phyloP scores from a whole-genome alignment of 2,329 filamentous ascomycete genomes.

The Phoma herbarum region DNA sequence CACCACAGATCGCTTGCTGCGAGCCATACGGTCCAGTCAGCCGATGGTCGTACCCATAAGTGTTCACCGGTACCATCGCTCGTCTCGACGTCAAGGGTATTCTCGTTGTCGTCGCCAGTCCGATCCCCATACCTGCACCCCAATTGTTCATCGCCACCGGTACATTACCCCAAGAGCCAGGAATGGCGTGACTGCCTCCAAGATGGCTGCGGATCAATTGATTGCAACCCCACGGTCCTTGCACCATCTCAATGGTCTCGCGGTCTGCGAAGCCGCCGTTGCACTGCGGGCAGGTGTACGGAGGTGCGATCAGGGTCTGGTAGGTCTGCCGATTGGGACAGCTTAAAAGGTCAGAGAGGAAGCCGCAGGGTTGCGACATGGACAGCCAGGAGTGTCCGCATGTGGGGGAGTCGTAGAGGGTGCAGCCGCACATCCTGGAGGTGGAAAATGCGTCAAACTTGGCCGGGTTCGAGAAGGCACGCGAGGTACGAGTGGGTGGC shows the following conservation, averaged over 20 bases:
- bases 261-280: slow-evolving; percentile 39
- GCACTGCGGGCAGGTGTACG: slow-evolving; percentile 41
- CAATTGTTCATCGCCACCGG: slow-evolving; percentile 26
- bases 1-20: slow-evolving; percentile 15
- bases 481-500: neutral
- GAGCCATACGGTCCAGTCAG: slow-evolving; percentile 31
- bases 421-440: slow-evolving; percentile 57
- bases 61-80: slow-evolving; percentile 24
- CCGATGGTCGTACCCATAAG: slow-evolving; percentile 31
- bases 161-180: slow-evolving; percentile 39
- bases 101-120: slow-evolving; percentile 18
- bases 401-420: slow-evolving; percentile 55
- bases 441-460: neutral
- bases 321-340: slow-evolving; percentile 51
- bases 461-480: too few species aligned
- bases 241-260: slow-evolving; percentile 45
- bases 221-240: slow-evolving; percentile 45
- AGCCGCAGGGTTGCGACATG: slow-evolving; percentile 56
- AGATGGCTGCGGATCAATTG: slow-evolving; percentile 41
- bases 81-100: slow-evolving; percentile 9
- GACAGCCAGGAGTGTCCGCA: slow-evolving; percentile 61
- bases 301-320: slow-evolving; percentile 39
- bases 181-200: slow-evolving; percentile 37
- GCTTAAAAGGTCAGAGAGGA: slow-evolving; percentile 51
- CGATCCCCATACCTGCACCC: slow-evolving; percentile 4